Evolutionary conservation across 345 rosid genomes (phyloP), one percentile per base, ranked within the genome.

Genomic region (Pelargonium nanum): DNA sequence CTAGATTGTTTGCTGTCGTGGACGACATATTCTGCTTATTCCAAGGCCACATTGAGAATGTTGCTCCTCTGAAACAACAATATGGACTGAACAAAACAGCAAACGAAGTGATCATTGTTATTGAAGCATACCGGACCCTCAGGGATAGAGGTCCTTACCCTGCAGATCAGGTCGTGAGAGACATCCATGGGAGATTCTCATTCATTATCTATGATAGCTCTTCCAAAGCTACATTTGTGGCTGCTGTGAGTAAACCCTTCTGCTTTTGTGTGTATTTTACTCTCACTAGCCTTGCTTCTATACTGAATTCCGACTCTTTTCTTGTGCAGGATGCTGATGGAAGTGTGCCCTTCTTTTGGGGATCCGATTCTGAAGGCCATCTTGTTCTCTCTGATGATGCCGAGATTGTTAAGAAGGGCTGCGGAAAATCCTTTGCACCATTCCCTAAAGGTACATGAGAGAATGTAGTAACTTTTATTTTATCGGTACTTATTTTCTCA

Each of bases 131-230:
- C 61, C 80, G 96, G 74, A 82, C 96, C 32, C 95, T 90, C 23
- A 81, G 97, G 65, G 99, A 94, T 62, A 86, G 99, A 57, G 95
- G 99, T 63, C 97, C 97, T 20, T 94, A 94, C 63, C 87, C 97
- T 57, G 87, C 89, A 0, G 96, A 88, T 67, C 99, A 88, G 79
- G 99, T 94, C 26, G 89, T 90, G 28, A 80, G 84, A 83, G 96
- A 86, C 56, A 70, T 94, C 34, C 77, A 75, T 20, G 96, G 99
- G 52, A 90, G 82, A 64, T 94, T 77, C 64, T 84, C 86, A 0
- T 90, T 90, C 58, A 59, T 86, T 55, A 82, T 90, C 66, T 90
- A 62, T n/a, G 99, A 94, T 66, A 73, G 84, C 74, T 57, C 85
- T 57, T 72, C 89, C 0, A 78, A 86, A 54, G 71, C 77, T 21